These are phyloP conservation scores for Sporormia fimetaria DNA, from an alignment of 495 filamentous ascomycete genomes.

Conservation along the genomic window DNA sequence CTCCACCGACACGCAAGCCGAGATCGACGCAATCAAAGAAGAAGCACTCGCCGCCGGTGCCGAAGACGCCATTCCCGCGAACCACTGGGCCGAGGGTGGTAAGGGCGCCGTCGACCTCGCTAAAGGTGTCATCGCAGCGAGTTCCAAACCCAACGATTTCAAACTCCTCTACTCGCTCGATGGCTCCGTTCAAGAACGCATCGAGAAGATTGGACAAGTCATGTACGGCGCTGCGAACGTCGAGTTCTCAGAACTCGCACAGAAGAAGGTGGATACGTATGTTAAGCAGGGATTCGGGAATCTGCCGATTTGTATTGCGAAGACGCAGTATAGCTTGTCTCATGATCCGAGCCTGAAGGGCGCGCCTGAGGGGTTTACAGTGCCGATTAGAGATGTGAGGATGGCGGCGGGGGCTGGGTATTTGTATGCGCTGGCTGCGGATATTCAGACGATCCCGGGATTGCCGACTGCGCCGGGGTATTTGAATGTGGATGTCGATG, in stretches of 20 bases:
- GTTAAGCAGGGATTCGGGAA: slow-evolving; percentile 83
- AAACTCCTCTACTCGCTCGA: slow-evolving; percentile 76
- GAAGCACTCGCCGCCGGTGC: slow-evolving; percentile 88
- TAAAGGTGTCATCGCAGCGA: slow-evolving; percentile 70
- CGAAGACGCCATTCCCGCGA: slow-evolving; percentile 83
- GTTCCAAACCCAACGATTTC: slow-evolving; percentile 77
- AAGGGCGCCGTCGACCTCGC: slow-evolving; percentile 84
- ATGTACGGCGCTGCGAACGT: slow-evolving; percentile 92
- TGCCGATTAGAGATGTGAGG: slow-evolving; percentile 87
- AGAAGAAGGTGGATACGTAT: slow-evolving; percentile 93
- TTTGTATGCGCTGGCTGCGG: slow-evolving; percentile 88
- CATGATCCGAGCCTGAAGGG: slow-evolving; percentile 92
- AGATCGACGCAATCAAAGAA: slow-evolving; percentile 77
- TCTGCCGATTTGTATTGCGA: slow-evolving; percentile 90
- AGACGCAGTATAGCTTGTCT: slow-evolving; percentile 94
- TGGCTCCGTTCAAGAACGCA: slow-evolving; percentile 74
- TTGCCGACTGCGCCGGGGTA: slow-evolving; percentile 93
- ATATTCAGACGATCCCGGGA: slow-evolving; percentile 97
- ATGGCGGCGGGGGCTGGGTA: slow-evolving; percentile 91
- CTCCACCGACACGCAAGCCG: slow-evolving; percentile 83
- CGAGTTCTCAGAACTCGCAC: slow-evolving; percentile 86
- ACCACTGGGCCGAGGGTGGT: slow-evolving; percentile 96
- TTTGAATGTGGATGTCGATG: slow-evolving; percentile 87
- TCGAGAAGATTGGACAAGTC: slow-evolving; percentile 75
- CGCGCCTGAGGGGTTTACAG: slow-evolving; percentile 89